Conservation (phyloP, 2,329 filamentous ascomycete genomes). For the Gremmenia infestans region DNA sequence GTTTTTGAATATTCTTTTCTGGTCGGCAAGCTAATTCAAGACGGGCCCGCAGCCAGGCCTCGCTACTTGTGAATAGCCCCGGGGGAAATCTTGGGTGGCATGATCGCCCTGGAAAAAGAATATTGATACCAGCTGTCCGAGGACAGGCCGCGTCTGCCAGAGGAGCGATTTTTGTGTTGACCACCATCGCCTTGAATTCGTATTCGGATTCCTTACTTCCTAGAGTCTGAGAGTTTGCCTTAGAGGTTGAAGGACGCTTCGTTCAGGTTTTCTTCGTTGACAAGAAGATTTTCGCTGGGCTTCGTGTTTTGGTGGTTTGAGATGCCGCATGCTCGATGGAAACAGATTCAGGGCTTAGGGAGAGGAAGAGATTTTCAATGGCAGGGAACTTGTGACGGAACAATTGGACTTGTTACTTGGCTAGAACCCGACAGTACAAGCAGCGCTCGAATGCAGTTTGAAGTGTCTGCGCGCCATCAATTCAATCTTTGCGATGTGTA, state of each 20-base stretch:
- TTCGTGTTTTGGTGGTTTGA: background rate
- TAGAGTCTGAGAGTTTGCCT: too few relatives aligned
- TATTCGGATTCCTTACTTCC: too few relatives aligned
- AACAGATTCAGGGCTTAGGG: too few relatives aligned
- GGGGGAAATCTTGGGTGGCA: background rate
- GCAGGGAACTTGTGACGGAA: conserved; percentile 7
- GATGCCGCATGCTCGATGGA: background rate
- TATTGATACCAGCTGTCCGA: background rate
- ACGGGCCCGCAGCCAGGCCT: conserved; percentile 3
- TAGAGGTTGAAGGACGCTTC: too few relatives aligned
- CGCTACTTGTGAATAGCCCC: conserved; percentile 3
- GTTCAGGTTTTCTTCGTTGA: too few relatives aligned
- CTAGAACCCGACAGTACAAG: conserved; percentile 27
- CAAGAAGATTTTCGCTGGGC: too few relatives aligned
- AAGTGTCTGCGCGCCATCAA: conserved; percentile 24
- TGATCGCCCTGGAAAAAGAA: conserved; percentile 2
- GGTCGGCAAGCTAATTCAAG: background rate
- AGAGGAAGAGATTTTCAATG: background rate
- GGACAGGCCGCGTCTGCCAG: background rate
- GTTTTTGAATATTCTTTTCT: background rate
- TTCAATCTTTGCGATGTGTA: conserved; percentile 23
- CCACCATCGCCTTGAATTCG: too few relatives aligned
- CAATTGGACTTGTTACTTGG: conserved; percentile 30
- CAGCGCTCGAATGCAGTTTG: conserved; percentile 12
- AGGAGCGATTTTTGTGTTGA: background rate